Conservation (phyloP, 495 filamentous ascomycete genomes). For the Talaromyces thailandensis region DNA sequence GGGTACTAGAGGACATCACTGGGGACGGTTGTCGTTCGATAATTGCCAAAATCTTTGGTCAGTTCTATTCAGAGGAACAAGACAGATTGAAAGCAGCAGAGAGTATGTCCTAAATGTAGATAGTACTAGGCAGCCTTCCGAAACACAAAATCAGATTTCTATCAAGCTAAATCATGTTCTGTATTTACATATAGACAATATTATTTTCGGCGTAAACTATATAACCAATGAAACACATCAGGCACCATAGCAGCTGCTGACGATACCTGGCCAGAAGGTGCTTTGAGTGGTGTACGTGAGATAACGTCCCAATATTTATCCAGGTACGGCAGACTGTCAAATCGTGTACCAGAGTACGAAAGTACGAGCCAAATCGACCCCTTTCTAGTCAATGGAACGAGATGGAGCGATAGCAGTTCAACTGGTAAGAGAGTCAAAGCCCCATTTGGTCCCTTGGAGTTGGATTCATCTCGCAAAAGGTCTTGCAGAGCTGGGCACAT, state of each 20-base stretch:
- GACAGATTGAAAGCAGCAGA: not conserved
- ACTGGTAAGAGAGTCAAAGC: conserved; percentile 20
- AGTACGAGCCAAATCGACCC: conserved; percentile 26
- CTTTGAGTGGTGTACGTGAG: conserved; percentile 26
- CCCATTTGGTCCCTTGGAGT: not conserved
- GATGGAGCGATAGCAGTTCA: conserved; percentile 28
- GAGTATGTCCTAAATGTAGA: not conserved
- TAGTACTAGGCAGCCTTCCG: not conserved
- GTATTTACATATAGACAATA: not conserved
- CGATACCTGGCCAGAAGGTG: conserved; percentile 22
- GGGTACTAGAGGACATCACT: not conserved
- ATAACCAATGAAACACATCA: conserved; percentile 34
- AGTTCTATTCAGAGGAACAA: not conserved
- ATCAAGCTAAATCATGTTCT: not conserved
- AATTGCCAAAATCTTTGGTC: not conserved
- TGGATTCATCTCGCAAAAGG: conserved; percentile 1
- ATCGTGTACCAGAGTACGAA: conserved; percentile 30
- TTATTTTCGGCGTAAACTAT: conserved; percentile 27
- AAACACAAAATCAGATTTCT: not conserved
- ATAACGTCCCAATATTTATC: conserved; percentile 22
- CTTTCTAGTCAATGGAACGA: conserved; percentile 22
- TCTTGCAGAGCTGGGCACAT: conserved; percentile 19
- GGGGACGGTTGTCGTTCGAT: not conserved
- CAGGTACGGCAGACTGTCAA: conserved; percentile 19
- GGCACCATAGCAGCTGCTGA: conserved; percentile 24